phyloP scores from a whole-genome alignment of 2,329 filamentous ascomycete genomes.

The Aspergillus novoparasiticus region DNA sequence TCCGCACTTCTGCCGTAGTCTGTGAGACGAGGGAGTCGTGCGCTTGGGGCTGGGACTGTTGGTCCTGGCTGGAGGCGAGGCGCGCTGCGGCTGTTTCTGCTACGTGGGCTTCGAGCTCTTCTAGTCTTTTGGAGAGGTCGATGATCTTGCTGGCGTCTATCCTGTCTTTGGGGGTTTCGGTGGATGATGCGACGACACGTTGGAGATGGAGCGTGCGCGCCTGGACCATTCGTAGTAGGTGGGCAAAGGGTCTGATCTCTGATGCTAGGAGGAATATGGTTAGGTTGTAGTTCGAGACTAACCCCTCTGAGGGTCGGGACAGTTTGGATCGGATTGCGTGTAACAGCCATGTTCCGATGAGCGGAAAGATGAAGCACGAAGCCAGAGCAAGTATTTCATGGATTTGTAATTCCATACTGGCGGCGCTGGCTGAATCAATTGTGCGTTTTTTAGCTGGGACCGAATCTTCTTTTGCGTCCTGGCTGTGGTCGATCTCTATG shows the following conservation, averaged over 20 bases:
- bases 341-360: conserved; percentile 79
- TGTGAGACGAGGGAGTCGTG: conserved; percentile 41
- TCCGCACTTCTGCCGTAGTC: conserved; percentile 59
- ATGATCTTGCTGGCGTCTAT: conserved; percentile 44
- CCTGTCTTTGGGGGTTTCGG: conserved; percentile 36
- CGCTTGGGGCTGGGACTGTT: conserved; percentile 30
- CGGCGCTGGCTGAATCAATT: conserved; percentile 37
- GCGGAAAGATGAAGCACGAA: conserved; percentile 77
- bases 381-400: conserved; percentile 75
- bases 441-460: conserved; percentile 3
- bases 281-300: conserved; percentile 91
- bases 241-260: conserved; percentile 79
- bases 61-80: conserved; percentile 14
- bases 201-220: conserved; percentile 80
- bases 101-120: conserved; percentile 66
- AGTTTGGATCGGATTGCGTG: conserved; percentile 80
- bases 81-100: conserved; percentile 39
- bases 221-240: conserved; percentile 78
- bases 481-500: conserved; percentile 31
- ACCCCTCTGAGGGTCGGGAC: conserved; percentile 77
- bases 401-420: conserved; percentile 66
- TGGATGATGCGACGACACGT: conserved; percentile 57
- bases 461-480: conserved; percentile 11
- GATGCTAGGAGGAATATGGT: conserved; percentile 87
- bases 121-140: conserved; percentile 66